Evolutionary conservation across 73 alveolate species (phyloP).

Genomic region (Symbiodinium natans): DNA sequence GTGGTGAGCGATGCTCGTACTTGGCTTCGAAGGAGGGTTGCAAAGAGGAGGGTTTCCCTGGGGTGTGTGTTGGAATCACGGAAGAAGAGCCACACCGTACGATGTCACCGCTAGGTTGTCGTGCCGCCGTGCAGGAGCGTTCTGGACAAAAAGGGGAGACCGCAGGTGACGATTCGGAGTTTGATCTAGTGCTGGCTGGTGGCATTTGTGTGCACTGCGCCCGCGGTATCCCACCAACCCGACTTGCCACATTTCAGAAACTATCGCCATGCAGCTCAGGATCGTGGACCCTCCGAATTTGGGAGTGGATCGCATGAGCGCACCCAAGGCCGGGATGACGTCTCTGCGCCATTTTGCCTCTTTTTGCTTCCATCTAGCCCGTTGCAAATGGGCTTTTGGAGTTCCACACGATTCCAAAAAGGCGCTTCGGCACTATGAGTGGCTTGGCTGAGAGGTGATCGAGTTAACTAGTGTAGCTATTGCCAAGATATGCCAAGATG

Average conservation of each 20-base stretch:
- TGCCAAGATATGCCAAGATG: too few species aligned
- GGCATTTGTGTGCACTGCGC: too few species aligned
- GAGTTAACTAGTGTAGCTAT: not conserved
- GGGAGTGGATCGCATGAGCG: constrained; percentile 54
- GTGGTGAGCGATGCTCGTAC: not conserved
- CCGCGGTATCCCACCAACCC: too few species aligned
- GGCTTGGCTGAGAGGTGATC: not conserved
- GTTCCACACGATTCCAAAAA: not conserved
- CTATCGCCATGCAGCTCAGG: constrained; percentile 26
- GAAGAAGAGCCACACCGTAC: too few species aligned
- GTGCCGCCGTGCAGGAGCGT: not conserved
- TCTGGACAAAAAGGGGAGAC: not conserved
- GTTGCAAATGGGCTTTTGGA: not conserved
- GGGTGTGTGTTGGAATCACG: too few species aligned
- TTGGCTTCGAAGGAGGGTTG: too few species aligned
- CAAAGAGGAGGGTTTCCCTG: too few species aligned
- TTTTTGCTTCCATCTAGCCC: too few species aligned
- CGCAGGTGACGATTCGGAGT: not conserved
- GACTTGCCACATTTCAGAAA: too few species aligned
- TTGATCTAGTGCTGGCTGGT: not conserved
- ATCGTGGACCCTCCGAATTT: constrained; percentile 58
- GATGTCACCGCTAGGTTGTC: not conserved
- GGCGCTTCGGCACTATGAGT: constrained; percentile 89
- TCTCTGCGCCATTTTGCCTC: not conserved
- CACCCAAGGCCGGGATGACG: constrained; percentile 29